Conservation (phyloP, 169 alveolate genomes). For the Plasmodium berghei region DNA sequence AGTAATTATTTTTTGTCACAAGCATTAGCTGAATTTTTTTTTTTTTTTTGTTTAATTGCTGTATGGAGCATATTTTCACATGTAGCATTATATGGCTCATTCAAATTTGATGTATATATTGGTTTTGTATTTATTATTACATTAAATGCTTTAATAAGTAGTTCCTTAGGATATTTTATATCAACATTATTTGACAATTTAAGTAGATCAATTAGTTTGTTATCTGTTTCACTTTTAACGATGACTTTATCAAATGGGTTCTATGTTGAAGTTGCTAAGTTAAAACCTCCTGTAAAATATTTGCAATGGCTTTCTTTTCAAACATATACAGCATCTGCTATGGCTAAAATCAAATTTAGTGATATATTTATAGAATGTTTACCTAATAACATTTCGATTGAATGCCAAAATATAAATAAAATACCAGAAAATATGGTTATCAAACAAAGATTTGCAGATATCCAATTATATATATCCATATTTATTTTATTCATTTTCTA, state of each 20-base stretch:
- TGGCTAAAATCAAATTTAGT: slow-evolving; percentile 58
- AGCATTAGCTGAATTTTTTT: slow-evolving; percentile 58
- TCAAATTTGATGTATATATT: slow-evolving; percentile 28
- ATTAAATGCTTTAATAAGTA: slow-evolving; percentile 47
- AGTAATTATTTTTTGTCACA: slow-evolving; percentile 73
- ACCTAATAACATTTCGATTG: slow-evolving; percentile 5
- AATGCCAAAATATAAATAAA: slow-evolving; percentile 4
- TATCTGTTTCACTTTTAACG: slow-evolving; percentile 54
- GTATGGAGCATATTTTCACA: slow-evolving; percentile 52
- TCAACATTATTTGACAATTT: slow-evolving; percentile 61
- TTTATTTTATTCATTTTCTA: slow-evolving; percentile 30
- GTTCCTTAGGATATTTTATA: slow-evolving; percentile 63
- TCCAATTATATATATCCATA: slow-evolving; percentile 24
- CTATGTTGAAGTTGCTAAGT: slow-evolving; percentile 42
- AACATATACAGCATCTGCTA: slow-evolving; percentile 60
- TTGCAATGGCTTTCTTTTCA: slow-evolving; percentile 67
- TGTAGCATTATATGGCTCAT: slow-evolving; percentile 33
- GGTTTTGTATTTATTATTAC: slow-evolving; percentile 30
- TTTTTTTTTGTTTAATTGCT: slow-evolving; percentile 34
- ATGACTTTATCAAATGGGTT: slow-evolving; percentile 68
- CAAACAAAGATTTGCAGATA: slow-evolving; percentile 41
- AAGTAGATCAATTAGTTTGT: slow-evolving; percentile 52
- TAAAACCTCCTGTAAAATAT: slow-evolving; percentile 48
- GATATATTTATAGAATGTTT: slow-evolving; percentile 44
- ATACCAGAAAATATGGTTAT: slow-evolving; percentile 43